Evolutionary conservation across 108 stramenopile species (phyloP).

Genomic region (Pinguiococcus pyrenoidosus): DNA sequence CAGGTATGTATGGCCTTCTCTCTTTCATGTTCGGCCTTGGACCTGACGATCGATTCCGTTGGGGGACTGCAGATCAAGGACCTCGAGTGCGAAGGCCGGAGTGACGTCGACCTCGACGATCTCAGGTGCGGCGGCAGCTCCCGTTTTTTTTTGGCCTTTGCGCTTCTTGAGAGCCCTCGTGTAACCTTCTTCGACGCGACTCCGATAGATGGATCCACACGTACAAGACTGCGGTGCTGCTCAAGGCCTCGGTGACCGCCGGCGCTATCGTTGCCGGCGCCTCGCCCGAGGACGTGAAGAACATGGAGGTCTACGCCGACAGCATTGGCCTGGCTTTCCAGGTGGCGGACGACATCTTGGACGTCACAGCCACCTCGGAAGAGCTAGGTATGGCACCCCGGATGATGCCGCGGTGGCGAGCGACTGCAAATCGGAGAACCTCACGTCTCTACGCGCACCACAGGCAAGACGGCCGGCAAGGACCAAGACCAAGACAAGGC

Average conservation of each 20-base stretch:
- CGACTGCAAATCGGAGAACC: too few species aligned
- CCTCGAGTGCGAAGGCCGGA: conserved; percentile 79
- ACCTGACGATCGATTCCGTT: too few species aligned
- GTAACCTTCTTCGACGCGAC: too few species aligned
- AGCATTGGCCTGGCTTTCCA: conserved; percentile 90
- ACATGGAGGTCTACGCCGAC: conserved; percentile 71
- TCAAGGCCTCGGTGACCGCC: conserved; percentile 36
- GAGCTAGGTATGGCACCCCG: too few species aligned
- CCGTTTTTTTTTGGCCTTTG: too few species aligned
- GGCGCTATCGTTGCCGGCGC: conserved; percentile 86
- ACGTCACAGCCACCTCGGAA: conserved; percentile 79
- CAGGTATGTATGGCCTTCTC: too few species aligned
- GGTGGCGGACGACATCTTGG: conserved; percentile 92
- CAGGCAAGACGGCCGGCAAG: conserved; percentile 91
- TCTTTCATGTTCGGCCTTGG: too few species aligned
- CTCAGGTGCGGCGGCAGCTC: too few species aligned
- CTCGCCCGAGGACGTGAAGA: conserved; percentile 59
- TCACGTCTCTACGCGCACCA: too few species aligned
- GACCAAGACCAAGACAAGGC: conserved; percentile 78
- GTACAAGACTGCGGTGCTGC: conserved; percentile 83
- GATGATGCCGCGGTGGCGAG: too few species aligned
- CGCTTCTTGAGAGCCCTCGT: too few species aligned
- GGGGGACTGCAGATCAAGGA: conserved; percentile 58
- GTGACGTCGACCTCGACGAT: conserved; percentile 68
- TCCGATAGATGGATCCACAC: conserved; percentile 98